Base-by-base conservation (phyloP, 768 basidiomycete genomes). In the Floccularia luteovirens region DNA sequence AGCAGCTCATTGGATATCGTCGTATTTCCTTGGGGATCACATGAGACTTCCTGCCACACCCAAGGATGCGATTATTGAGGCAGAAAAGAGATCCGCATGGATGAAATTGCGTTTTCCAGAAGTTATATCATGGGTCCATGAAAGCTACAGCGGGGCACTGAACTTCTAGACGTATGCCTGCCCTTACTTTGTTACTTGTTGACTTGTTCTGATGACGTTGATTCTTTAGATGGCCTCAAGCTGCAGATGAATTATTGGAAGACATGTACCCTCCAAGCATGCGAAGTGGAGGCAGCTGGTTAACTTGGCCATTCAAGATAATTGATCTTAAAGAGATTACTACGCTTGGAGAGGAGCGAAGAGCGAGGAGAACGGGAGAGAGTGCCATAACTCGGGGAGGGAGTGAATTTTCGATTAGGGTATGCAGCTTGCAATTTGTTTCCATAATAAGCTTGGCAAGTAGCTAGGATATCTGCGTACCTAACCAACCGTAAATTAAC, bases 171-270 rank as follows among this genome's bases (percentile, higher is more conserved):
- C 60, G 78, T 81, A n/a, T n/a, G n/a, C n/a, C n/a, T n/a, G n/a
- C n/a, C n/a, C n/a, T n/a, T n/a, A n/a, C n/a, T n/a, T n/a, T n/a
- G n/a, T n/a, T n/a, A n/a, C n/a, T n/a, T n/a, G n/a, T n/a, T n/a
- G n/a, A n/a, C n/a, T n/a, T n/a, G n/a, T n/a, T n/a, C n/a, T n/a
- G n/a, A n/a, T n/a, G n/a, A n/a, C n/a, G n/a, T n/a, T n/a, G n/a
- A n/a, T n/a, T n/a, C n/a, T n/a, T 41, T 11, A 80, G 79, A 21
- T 82, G 79, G 77, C 77, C 79, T 0, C 82, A 82, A 48, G 53
- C 64, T 3, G 58, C 67, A 0, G 80, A 82, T 41, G 67, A 74
- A 3, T 55, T 82, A 3, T 53, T 82, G 35, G 73, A 72, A 3
- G 81, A 82, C 43, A 77, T 83, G 76, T 60, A 63, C 13, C 48